Evolutionary conservation across 352 stramenopile genomes (phyloP).

Genomic region (Globisporangium iwayamae): DNA sequence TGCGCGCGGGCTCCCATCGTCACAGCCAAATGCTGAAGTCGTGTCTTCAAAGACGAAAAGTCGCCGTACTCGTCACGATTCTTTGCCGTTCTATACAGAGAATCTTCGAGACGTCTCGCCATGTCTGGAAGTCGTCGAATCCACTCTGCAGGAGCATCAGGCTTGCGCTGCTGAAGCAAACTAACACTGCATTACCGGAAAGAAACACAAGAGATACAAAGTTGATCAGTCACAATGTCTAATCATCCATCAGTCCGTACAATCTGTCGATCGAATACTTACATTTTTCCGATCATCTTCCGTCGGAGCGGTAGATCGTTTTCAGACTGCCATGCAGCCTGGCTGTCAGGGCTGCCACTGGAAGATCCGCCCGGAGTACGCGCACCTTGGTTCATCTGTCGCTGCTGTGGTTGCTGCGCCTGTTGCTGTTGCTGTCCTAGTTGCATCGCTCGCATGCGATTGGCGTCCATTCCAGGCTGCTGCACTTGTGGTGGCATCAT

Average conservation of each 20-base stretch:
- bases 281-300: conserved; percentile 93
- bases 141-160: conserved; percentile 96
- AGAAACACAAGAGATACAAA: conserved; percentile 3
- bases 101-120: conserved; percentile 97
- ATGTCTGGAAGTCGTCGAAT: conserved; percentile 97
- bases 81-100: conserved; percentile 92
- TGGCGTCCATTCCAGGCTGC: conserved; percentile 33
- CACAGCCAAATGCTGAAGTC: conserved; percentile 95
- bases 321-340: conserved; percentile 84
- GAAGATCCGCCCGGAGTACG: conserved; percentile 38
- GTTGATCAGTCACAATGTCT: not conserved
- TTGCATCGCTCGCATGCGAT: conserved; percentile 38
- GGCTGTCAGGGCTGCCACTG: conserved; percentile 35
- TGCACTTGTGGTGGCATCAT: conserved; percentile 55
- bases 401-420: not conserved
- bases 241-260: not conserved
- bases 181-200: conserved; percentile 66
- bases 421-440: conserved; percentile 23
- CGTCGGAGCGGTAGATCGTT: conserved; percentile 81
- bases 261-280: conserved; percentile 17
- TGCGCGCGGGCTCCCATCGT: conserved; percentile 84
- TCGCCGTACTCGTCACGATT: conserved; percentile 96
- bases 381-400: conserved; percentile 32
- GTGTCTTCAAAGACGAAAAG: conserved; percentile 93
- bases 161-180: conserved; percentile 95